phyloP scores from a whole-genome alignment of 805 yeast species.

The Brettanomyces nanus region DNA sequence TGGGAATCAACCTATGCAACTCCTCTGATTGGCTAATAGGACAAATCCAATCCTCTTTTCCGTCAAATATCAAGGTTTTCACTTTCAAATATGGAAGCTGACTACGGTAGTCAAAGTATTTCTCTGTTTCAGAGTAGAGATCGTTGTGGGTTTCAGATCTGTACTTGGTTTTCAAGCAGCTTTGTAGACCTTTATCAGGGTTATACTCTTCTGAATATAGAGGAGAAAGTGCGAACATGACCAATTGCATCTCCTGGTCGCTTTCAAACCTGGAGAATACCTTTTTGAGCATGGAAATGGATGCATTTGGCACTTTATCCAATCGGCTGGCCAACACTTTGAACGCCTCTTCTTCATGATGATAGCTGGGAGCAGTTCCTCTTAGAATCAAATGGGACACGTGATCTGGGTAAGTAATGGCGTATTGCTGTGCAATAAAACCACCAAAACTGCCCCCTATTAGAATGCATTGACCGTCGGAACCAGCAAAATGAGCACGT shows the following conservation, averaged over 20 bases:
- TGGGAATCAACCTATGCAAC: constrained; percentile 10
- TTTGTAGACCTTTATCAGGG: constrained; percentile 12
- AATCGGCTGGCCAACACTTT: constrained; percentile 9
- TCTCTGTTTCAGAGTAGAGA: constrained; percentile 17
- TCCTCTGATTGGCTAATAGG: constrained; percentile 13
- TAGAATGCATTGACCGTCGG: constrained; percentile 10
- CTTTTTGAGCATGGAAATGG: constrained; percentile 15
- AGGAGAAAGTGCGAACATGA: constrained; percentile 20
- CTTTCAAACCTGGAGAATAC: constrained; percentile 18
- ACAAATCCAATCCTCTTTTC: constrained; percentile 20
- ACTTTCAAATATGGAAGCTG: constrained; percentile 8
- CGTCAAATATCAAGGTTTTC: constrained; percentile 16
- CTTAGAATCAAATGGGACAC: constrained; percentile 12
- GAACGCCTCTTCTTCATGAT: constrained; percentile 17
- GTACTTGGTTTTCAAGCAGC: constrained; percentile 12
- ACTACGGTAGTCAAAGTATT: constrained; percentile 16
- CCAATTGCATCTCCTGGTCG: constrained; percentile 17
- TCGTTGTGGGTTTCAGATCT: constrained; percentile 16
- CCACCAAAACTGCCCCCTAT: constrained; percentile 22
- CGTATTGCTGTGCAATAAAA: constrained; percentile 20
- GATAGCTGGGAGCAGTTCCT: constrained; percentile 20
- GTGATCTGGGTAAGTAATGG: constrained; percentile 14
- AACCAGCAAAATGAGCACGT: constrained; percentile 7
- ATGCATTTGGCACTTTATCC: constrained; percentile 12
- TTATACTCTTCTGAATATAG: constrained; percentile 17